These are phyloP conservation scores for Suillus paluster DNA, from an alignment of 768 basidiomycete species.

Conservation along the genomic window DNA sequence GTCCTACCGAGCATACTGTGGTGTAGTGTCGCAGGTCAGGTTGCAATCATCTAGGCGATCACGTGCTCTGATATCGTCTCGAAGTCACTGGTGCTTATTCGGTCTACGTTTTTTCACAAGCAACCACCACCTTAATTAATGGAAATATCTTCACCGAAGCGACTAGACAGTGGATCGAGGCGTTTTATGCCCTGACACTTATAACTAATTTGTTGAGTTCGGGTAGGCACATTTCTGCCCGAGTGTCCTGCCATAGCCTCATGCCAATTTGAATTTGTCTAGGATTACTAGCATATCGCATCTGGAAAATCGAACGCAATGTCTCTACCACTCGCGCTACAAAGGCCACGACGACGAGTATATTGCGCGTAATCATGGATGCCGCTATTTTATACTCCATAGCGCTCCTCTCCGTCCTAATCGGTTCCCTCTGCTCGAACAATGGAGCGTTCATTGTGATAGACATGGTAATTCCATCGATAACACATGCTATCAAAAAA, in stretches of 20 bases:
- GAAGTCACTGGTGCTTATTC: slow-evolving; percentile 2
- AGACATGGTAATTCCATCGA: slow-evolving; percentile 10
- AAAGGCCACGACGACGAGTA: neutral
- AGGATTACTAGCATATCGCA: slow-evolving; percentile 11
- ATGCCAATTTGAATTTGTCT: neutral
- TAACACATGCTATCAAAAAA: neutral
- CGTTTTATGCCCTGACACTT: slow-evolving; percentile 7
- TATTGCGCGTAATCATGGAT: slow-evolving; percentile 9
- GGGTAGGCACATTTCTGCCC: slow-evolving; percentile 1
- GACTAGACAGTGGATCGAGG: neutral
- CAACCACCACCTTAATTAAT: neutral
- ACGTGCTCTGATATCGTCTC: neutral
- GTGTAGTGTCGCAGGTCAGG: slow-evolving; percentile 10
- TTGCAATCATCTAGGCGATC: neutral
- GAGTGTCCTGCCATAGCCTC: neutral
- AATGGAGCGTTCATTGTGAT: slow-evolving; percentile 8
- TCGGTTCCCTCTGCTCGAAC: slow-evolving; percentile 3
- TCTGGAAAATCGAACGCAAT: slow-evolving; percentile 10
- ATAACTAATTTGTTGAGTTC: slow-evolving; percentile 12
- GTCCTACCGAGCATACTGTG: slow-evolving; percentile 12
- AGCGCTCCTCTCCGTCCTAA: slow-evolving; percentile 1
- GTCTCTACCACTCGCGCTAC: neutral
- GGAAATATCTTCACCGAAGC: neutral
- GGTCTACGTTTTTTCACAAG: slow-evolving; percentile 4
- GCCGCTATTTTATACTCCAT: slow-evolving; percentile 10